phyloP scores from a whole-genome alignment of 306 rosid genomes.

The Carpinus viminea region DNA sequence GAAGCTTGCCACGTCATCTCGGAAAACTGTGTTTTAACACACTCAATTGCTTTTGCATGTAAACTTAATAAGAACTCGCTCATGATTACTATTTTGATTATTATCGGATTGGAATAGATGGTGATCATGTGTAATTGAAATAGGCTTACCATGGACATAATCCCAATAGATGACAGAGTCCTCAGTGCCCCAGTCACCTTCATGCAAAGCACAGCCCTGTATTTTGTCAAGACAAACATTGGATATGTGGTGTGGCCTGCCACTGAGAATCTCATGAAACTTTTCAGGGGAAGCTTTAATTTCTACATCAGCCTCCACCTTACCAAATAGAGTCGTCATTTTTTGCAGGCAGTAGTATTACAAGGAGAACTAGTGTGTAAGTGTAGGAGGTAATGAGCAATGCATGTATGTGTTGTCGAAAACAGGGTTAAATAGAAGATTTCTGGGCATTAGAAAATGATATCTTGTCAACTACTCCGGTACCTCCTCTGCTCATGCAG shows the following conservation, averaged over 20 bases:
- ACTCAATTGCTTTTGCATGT: too few species aligned
- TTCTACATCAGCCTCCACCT: conserved; percentile 8
- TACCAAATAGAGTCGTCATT: conserved; percentile 18
- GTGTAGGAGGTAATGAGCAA: too few species aligned
- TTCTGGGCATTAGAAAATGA: too few species aligned
- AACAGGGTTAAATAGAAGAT: too few species aligned
- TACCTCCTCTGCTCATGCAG: too few species aligned
- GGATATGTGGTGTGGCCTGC: conserved; percentile 24
- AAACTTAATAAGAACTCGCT: too few species aligned
- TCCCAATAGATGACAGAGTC: conserved; percentile 23
- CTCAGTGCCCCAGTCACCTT: conserved; percentile 23
- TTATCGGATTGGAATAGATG: too few species aligned
- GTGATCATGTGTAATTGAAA: background rate
- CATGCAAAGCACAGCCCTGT: conserved; percentile 8
- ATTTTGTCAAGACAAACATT: background rate
- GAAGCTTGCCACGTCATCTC: too few species aligned
- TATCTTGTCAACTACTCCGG: too few species aligned
- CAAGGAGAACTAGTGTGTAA: background rate
- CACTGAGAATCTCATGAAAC: conserved; percentile 11
- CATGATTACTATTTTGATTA: too few species aligned
- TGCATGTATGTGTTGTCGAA: too few species aligned
- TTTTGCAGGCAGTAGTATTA: background rate
- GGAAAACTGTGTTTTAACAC: too few species aligned
- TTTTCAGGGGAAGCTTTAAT: conserved; percentile 10
- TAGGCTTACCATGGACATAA: conserved; percentile 24